Evolutionary conservation across 352 stramenopile genomes (phyloP), one percentile per base, ranked within the genome.

Genomic region (Globisporangium lucens): DNA sequence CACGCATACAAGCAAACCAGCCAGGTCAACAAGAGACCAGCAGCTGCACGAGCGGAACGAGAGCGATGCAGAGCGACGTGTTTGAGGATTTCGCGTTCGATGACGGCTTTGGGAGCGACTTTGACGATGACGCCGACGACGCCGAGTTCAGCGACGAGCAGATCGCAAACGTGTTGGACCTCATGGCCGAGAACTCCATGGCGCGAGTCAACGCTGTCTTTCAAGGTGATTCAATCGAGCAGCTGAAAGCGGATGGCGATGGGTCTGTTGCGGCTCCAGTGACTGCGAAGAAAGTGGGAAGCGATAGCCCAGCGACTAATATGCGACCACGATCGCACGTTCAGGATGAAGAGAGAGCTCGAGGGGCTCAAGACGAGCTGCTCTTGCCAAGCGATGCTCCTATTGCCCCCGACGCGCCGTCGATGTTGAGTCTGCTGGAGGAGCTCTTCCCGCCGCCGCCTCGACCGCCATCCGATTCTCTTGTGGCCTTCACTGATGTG

Each of bases 21-120:
- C 6, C 4, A 46, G 4, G 4, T 12, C 12, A 22, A 10, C 6
- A 6, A n/a, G 22, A 24, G 24, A 24, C 24, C 24, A 24, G 24
- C 24, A 24, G 24, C 36, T 5, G 13, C 29, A 20, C 2, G 7
- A 46, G 55, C 52, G 27, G 15, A 24, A n/a, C n/a, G 15, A 58
- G 27, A 38, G 41, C 5, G 24, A 69, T 66, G 29, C 63, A 75
- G 20, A 64, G 15, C 51, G 79, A 89, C 8, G 69, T 67, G 62
- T 88, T 88, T 67, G 72, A 87, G 59, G 79, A 88, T 57, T 83
- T 85, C 43, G 57, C 51, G 51, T 85, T 77, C 22, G 75, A 85
- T n/a, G 61, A 67, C 35, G 49, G 30, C 27, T 47, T 65, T 4
- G 59, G 5, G 49, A 52, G n/a, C 20, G 65, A 76, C 43, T 41